These are phyloP conservation scores for Rubroboletus pulcherrimus DNA, from an alignment of 768 basidiomycete species.

Conservation along the genomic window DNA sequence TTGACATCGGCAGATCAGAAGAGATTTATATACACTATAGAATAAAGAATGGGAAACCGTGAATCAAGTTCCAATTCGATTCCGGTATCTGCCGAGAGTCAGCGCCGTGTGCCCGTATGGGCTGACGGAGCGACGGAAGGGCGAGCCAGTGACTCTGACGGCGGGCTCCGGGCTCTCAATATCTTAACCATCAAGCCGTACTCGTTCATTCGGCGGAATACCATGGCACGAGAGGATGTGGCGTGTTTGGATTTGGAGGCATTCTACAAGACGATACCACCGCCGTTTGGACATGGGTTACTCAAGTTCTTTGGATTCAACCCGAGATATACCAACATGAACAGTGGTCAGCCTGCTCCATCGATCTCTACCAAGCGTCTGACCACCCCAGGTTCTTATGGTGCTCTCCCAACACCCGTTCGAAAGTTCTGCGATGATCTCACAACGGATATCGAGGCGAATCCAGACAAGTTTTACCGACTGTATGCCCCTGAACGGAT, in stretches of 20 bases:
- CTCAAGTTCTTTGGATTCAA: constrained; percentile 20
- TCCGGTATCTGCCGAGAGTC: background rate
- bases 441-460: constrained; percentile 35
- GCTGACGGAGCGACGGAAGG: background rate
- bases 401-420: constrained; percentile 39
- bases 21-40: background rate
- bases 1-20: background rate
- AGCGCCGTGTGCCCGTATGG: no score
- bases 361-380: background rate
- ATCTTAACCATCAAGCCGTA: background rate
- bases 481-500: constrained; percentile 23
- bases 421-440: background rate
- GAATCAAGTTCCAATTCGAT: background rate
- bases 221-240: background rate
- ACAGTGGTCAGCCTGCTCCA: background rate
- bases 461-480: constrained; percentile 48
- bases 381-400: constrained; percentile 36
- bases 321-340: background rate
- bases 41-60: background rate
- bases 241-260: background rate
- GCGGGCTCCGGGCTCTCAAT: background rate
- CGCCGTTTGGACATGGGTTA: constrained; percentile 51
- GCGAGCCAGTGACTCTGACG: background rate
- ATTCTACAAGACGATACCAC: constrained; percentile 14
- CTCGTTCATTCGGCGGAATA: background rate